Base-by-base conservation (phyloP, 768 basidiomycete species). In the Mycena alexandri region DNA sequence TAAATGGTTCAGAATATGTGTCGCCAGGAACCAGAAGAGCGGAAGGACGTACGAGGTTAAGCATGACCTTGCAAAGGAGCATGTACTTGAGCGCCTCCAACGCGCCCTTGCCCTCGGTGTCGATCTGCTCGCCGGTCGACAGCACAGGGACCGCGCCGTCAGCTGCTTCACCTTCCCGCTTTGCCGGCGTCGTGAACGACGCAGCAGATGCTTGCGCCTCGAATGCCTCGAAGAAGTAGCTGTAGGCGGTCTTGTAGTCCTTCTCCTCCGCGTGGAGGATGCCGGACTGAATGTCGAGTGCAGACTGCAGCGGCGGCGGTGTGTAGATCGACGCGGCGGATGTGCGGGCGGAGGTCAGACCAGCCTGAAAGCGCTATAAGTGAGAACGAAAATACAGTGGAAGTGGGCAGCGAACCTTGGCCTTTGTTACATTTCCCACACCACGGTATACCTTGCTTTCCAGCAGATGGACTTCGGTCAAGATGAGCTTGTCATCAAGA, bases 41-140 rank as follows among this genome's bases (percentile, higher is more conserved):
- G n/a, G 41, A 19, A 17, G n/a, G 22, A 41, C 46, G 84, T 90
- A 97, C 96, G 75, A 97, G 78, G 75, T 95, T 95, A 69, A 99
- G 84, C 97, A 99, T 99, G 76, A 99, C 91, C 78, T 99, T 99
- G 80, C 98, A 99, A 50, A 98, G 79, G 17, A 98, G 85, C 97
- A 99, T 98, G 79, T 99, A 99, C 80, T 99, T 99, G 71, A 99
- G 83, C 6, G 95, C 95, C 2, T 86, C 88, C 21, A 98, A 83
- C 0, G 95, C 95, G 0, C 80, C 84, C 46, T 89, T 86, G 70
- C 94, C 91, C 21, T 92, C 95, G 63, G 95, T 92, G 2, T 89
- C 77, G 46, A 89, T 88, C 71, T 95, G 83, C 57, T 90, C 95
- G 24, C 59, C 66, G 2, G 52, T 16, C 19, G 50, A 47, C 19